Base-by-base conservation (phyloP, 441 rosid genomes). In the Arabidopsis hybrid region DNA sequence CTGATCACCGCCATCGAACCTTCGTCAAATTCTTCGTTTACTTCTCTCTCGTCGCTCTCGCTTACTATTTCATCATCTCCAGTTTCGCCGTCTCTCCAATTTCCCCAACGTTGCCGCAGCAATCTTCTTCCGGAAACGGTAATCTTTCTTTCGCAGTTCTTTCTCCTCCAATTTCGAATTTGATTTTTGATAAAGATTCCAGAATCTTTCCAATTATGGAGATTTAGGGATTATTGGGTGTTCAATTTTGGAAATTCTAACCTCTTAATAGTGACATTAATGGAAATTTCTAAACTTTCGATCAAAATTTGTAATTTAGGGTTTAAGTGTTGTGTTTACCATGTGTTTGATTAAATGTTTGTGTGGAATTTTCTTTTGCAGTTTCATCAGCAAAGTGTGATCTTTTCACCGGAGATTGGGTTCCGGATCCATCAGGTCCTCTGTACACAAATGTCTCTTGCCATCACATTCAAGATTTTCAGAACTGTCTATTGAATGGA, bases 381-480 rank as follows among this genome's bases (percentile, higher is more conserved):
- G 83, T 12, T 76, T 74, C 84, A 77, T 72, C 82, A 78, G 65
- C 8, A 45, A 76, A 78, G 53, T 86, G 89, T 77, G 88, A 88
- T 84, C 53, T 86, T 21, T 88, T 85, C 55, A 75, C 14, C 12
- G 93, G 93, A n/a, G 81, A 82, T n/a, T 88, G 93, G 93, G 38
- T 85, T 2, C 83, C 83, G 0, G 88, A 86, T 66, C 84, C 85
- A 17, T 80, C 81, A 2, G 89, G 86, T 68, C 91, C 91, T 17
- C 53, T 72, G 7, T 88, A 88, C 81, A 84, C 87, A 0, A 86
- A 84, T 13, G 51, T 40, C 11, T 82, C 81, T 16, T 88, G 93
- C 58, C 80, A 12, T 34, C 84, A n/a, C 5, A 86, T 86, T 5
- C 88, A 88, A 74, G 73, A 51, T 70, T 87, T 82, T 61, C 91